These are phyloP conservation scores for Penicillium palitans DNA, from an alignment of 2,329 filamentous ascomycete genomes.

Conservation along the genomic window DNA sequence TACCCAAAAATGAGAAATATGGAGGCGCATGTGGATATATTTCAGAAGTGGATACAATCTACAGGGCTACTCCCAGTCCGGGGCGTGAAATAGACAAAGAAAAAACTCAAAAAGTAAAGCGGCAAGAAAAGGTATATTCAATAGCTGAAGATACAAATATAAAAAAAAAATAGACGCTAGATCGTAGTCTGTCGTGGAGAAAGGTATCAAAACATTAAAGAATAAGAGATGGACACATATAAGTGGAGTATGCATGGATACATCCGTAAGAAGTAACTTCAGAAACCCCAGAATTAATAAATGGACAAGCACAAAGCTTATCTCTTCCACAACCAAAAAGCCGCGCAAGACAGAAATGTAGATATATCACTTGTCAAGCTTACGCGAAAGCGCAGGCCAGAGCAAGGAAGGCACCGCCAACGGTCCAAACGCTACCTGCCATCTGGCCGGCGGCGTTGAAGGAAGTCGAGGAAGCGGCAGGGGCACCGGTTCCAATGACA, in stretches of 20 bases:
- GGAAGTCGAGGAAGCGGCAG: conserved; percentile 14
- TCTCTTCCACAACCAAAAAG: background rate
- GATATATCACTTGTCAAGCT: background rate
- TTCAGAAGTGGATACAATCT: background rate
- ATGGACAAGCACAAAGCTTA: background rate
- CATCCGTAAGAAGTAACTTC: conserved; percentile 23
- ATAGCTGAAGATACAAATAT: conserved; percentile 16
- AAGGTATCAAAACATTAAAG: conserved; percentile 31
- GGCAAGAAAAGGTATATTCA: conserved; percentile 9
- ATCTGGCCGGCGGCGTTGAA: conserved; percentile 27
- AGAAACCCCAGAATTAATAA: conserved; percentile 11
- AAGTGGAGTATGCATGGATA: conserved; percentile 16
- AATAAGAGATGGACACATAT: conserved; percentile 23
- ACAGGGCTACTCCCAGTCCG: background rate
- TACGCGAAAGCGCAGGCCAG: conserved; percentile 31
- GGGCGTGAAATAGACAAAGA: background rate
- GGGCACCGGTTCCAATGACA: conserved; percentile 10
- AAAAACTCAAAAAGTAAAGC: background rate
- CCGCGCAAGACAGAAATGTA: background rate
- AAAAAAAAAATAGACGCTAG: conserved; percentile 20
- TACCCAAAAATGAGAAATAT: no score
- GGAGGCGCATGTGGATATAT: background rate
- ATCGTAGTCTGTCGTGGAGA: conserved; percentile 29
- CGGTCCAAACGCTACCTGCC: conserved; percentile 26
- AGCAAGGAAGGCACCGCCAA: conserved; percentile 30